phyloP scores from a whole-genome alignment of 139 green algal genomes.

The Haematococcus lacustris region DNA sequence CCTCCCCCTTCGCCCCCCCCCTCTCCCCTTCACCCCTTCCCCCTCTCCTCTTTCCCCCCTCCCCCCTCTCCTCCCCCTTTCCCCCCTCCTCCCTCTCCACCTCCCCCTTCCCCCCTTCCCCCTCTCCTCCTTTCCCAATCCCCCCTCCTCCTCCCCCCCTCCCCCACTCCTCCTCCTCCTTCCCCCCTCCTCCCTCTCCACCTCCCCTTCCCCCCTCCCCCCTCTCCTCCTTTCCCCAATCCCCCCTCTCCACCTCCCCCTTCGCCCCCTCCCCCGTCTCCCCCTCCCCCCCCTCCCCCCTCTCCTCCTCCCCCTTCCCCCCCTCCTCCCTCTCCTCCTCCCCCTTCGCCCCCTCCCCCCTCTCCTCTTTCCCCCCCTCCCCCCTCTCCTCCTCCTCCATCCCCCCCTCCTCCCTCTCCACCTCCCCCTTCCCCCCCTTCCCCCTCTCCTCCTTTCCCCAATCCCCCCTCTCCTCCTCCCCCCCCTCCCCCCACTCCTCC shows the following conservation, averaged over 20 bases:
- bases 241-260: too few species aligned
- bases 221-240: neutral
- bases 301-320: neutral
- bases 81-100: too few species aligned
- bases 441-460: conserved; percentile 7
- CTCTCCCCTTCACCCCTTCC: too few species aligned
- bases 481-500: conserved; percentile 3
- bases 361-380: neutral
- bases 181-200: too few species aligned
- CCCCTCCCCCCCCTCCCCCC: neutral
- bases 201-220: neutral
- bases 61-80: neutral
- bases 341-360: neutral
- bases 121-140: neutral
- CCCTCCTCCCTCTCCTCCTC: too few species aligned
- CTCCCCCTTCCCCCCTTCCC: neutral
- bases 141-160: too few species aligned
- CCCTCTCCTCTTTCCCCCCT: neutral
- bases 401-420: neutral
- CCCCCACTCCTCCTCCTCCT: neutral
- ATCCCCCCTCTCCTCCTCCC: neutral
- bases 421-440: neutral
- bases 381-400: conserved; percentile 4
- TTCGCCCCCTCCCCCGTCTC: too few species aligned
- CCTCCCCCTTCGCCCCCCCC: too few species aligned